phyloP scores from a whole-genome alignment of 305 asterid genomes.

The Solanum chacoense region DNA sequence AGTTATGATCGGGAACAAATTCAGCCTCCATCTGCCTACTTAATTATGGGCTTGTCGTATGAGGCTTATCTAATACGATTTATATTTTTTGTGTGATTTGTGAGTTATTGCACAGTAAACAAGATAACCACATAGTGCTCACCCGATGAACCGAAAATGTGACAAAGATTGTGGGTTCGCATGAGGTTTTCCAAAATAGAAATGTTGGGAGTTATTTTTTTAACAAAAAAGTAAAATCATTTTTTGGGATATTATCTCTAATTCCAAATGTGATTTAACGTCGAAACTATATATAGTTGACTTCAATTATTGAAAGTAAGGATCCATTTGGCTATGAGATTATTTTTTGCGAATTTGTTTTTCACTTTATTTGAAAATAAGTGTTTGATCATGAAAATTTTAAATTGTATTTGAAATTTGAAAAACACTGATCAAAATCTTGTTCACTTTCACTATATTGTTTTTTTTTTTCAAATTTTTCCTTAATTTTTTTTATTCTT shows the following conservation, averaged over 20 bases:
- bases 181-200: neutral
- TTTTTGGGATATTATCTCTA: neutral
- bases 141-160: neutral
- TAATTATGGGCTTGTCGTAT: too few species aligned
- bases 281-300: neutral
- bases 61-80: too few species aligned
- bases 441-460: neutral
- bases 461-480: neutral
- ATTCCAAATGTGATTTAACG: neutral
- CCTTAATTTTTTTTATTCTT: neutral
- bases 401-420: neutral
- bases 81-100: too few species aligned
- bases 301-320: neutral
- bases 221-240: neutral
- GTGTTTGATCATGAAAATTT: neutral
- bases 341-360: too few species aligned
- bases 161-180: neutral
- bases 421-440: neutral
- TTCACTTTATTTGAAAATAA: neutral
- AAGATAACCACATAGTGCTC: neutral
- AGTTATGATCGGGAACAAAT: neutral
- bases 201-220: neutral
- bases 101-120: neutral
- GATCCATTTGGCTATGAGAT: neutral
- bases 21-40: neutral